Evolutionary conservation across 1,284 basidiomycete genomes (phyloP).

Genomic region (Hemileccinum hortonii): DNA sequence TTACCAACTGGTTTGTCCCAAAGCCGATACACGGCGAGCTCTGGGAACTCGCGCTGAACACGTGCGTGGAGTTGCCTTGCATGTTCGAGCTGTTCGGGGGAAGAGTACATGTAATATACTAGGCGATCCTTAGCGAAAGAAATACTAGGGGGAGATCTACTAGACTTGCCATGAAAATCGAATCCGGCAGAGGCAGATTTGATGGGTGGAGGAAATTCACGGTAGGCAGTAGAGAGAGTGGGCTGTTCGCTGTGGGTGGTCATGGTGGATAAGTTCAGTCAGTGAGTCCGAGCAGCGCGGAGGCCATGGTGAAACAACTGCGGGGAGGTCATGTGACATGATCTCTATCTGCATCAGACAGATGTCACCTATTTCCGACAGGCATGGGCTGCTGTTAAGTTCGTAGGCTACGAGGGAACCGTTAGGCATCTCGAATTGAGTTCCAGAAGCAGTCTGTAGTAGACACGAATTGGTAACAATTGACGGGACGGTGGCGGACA

Average conservation of each 20-base stretch:
- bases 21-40: conserved; percentile 65
- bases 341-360: neutral
- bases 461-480: no score
- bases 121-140: neutral
- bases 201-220: conserved; percentile 55
- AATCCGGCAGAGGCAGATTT: conserved; percentile 51
- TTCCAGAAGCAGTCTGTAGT: conserved; percentile 21
- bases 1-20: conserved; percentile 65
- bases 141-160: neutral
- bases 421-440: conserved; percentile 35
- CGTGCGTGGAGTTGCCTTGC: conserved; percentile 63
- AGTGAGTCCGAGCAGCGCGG: no score
- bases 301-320: no score
- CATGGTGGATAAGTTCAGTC: no score
- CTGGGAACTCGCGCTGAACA: conserved; percentile 69
- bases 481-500: no score
- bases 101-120: conserved; percentile 65
- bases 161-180: conserved; percentile 62
- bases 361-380: conserved; percentile 34
- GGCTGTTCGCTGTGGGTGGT: no score
- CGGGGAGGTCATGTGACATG: no score
- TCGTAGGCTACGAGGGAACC: neutral
- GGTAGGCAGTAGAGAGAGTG: conserved; percentile 52
- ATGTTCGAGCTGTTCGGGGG: conserved; percentile 46
- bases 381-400: conserved; percentile 1